Conservation (phyloP, 768 basidiomycete genomes). For the Boletus eberwhitei region DNA sequence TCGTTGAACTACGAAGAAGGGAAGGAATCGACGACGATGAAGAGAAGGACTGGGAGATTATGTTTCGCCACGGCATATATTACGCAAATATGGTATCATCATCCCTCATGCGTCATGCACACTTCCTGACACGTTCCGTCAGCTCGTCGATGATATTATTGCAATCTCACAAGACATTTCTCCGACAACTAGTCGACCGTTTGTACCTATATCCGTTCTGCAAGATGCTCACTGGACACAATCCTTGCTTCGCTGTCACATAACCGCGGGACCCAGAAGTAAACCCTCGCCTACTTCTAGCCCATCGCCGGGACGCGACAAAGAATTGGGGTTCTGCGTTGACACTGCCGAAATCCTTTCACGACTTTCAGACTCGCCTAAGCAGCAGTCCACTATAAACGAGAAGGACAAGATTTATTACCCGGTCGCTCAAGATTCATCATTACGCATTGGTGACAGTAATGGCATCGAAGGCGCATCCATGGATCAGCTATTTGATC, state of each 20-base stretch:
- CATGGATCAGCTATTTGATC: conserved; percentile 70
- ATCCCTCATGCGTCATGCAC: background rate
- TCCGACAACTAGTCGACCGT: conserved; percentile 63
- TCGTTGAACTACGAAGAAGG: conserved; percentile 70
- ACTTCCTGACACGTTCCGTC: conserved; percentile 4
- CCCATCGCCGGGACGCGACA: conserved; percentile 39
- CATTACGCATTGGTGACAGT: conserved; percentile 71
- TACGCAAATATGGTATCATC: conserved; percentile 77
- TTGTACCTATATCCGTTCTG: conserved; percentile 61
- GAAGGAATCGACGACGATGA: conserved; percentile 54
- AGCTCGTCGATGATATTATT: conserved; percentile 81
- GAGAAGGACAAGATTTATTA: conserved; percentile 47
- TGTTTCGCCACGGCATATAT: conserved; percentile 79
- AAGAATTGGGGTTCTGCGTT: conserved; percentile 66
- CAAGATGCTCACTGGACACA: conserved; percentile 82
- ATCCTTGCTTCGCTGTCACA: conserved; percentile 59
- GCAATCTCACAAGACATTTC: conserved; percentile 72
- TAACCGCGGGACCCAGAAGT: conserved; percentile 39
- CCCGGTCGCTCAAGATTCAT: conserved; percentile 65
- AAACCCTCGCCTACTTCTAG: conserved; percentile 34
- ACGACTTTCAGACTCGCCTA: conserved; percentile 24
- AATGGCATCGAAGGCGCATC: conserved; percentile 49
- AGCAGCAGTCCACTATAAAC: conserved; percentile 8
- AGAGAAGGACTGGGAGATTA: conserved; percentile 62
- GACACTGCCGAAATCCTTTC: conserved; percentile 50